Base-by-base conservation (phyloP, 164 flowering plant species). In the Taxillus chinensis region DNA sequence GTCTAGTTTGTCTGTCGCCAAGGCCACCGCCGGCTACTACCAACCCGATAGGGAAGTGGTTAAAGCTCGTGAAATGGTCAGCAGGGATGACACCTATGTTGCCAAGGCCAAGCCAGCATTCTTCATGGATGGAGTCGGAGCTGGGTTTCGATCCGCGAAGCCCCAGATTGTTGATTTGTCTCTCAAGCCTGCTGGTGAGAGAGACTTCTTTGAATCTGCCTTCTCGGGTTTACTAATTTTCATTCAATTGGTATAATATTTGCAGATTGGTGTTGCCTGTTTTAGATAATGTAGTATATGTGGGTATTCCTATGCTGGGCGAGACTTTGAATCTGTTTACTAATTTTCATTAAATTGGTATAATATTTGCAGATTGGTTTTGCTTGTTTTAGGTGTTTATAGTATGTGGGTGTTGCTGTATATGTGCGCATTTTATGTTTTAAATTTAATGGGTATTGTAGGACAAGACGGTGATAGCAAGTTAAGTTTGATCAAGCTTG, bases 401-500 rank as follows among this genome's bases (percentile, higher is more conserved):
- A 1, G 46, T 43, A 5, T 43, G 9, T 48, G 13, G 12, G 9
- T 48, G 1, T 48, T 3, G 9, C 4, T 11, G 10, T 48, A 7
- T 48, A 3, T 3, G 2, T 11, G 12, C 2, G 8, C 46, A 6
- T 43, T 43, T 43, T 6, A 43, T 6, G 10, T 43, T 6, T 43
- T 43, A 0, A 55, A 55, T 39, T 4, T 27, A 3, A 3, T 55
- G 15, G 56, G 38, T 77, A 69, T 40, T 78, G 77, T 73, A 91
- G 97, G 87, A 63, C 80, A 79, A 75, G 83, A 74, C 49, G 77
- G 80, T 59, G 98, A 84, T 45, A 27, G 2, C 27, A 89, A 85
- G 69, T 63, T 89, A 73, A 91, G 86, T 71, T 63, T 85, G 49
- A 82, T 89, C 42, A 89, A 82, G 76, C 79, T 91, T 39, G 96